Conservation (phyloP, 2,329 filamentous ascomycete genomes). For the Aspergillus brunneoviolaceus region DNA sequence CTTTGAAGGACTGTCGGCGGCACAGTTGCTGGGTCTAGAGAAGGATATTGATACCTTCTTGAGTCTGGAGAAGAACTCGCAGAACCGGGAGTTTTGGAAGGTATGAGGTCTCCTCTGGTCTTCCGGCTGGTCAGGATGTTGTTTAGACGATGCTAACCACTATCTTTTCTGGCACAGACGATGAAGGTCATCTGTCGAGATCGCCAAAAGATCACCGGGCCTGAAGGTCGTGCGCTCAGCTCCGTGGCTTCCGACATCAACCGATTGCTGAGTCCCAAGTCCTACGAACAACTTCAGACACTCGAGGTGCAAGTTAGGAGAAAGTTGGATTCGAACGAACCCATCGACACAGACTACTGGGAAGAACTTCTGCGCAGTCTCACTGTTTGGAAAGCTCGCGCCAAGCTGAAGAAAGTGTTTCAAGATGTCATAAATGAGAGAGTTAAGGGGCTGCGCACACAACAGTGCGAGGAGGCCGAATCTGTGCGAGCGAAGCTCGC, state of each 20-base stretch:
- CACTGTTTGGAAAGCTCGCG: slow-evolving; percentile 87
- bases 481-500: slow-evolving; percentile 55
- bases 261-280: slow-evolving; percentile 79
- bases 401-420: slow-evolving; percentile 75
- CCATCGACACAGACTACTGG: slow-evolving; percentile 97
- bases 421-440: slow-evolving; percentile 71
- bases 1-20: slow-evolving; percentile 68
- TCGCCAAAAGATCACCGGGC: slow-evolving; percentile 63
- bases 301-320: slow-evolving; percentile 82
- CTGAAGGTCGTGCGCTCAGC: slow-evolving; percentile 73
- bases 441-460: slow-evolving; percentile 63
- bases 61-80: slow-evolving; percentile 72
- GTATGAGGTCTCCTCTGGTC: slow-evolving; percentile 39
- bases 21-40: slow-evolving; percentile 72
- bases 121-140: background rate
- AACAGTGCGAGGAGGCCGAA: slow-evolving; percentile 67
- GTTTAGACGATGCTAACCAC: slow-evolving; percentile 11
- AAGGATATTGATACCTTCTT: slow-evolving; percentile 79
- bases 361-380: slow-evolving; percentile 84
- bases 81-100: slow-evolving; percentile 86
- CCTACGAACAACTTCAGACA: slow-evolving; percentile 78
- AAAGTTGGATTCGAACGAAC: slow-evolving; percentile 84
- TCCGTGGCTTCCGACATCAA: slow-evolving; percentile 88
- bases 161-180: slow-evolving; percentile 51
- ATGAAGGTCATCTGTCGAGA: slow-evolving; percentile 82